Conservation (phyloP, 345 rosid species). For the Microcos paniculata region DNA sequence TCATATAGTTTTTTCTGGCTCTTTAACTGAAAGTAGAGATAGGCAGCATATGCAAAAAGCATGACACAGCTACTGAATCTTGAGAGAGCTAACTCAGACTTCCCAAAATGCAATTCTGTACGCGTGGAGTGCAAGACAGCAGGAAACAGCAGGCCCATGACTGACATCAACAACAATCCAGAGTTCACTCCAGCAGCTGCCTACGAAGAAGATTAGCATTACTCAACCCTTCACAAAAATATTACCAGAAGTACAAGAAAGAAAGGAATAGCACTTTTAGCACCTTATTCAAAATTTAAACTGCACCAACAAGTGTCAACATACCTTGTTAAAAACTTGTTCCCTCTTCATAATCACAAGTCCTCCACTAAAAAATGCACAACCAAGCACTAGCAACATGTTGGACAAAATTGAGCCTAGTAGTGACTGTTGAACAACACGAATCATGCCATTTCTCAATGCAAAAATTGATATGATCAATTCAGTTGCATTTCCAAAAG, state of each 20-base stretch:
- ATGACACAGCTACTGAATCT: conserved; percentile 91
- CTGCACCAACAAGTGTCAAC: neutral
- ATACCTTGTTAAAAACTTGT: conserved; percentile 80
- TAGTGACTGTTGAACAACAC: conserved; percentile 85
- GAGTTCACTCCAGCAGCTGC: conserved; percentile 73
- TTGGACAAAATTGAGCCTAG: conserved; percentile 90
- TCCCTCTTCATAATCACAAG: conserved; percentile 61
- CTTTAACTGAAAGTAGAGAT: conserved; percentile 76
- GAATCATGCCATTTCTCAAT: conserved; percentile 66
- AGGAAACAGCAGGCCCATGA: conserved; percentile 92
- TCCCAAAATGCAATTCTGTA: conserved; percentile 85
- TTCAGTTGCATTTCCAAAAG: conserved; percentile 93
- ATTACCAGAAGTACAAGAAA: neutral
- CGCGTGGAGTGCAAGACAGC: conserved; percentile 86
- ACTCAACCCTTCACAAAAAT: conserved; percentile 15
- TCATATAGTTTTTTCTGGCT: conserved; percentile 43
- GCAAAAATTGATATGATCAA: conserved; percentile 87
- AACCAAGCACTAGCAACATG: conserved; percentile 94
- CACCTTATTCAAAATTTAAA: neutral
- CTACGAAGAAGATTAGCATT: conserved; percentile 44
- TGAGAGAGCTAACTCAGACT: conserved; percentile 85
- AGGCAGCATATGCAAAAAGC: conserved; percentile 85
- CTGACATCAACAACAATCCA: conserved; percentile 92
- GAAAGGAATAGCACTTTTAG: neutral
- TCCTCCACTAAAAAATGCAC: conserved; percentile 90